Evolutionary conservation across 495 filamentous ascomycete species (phyloP).

Genomic region (Haplographium delicatum): DNA sequence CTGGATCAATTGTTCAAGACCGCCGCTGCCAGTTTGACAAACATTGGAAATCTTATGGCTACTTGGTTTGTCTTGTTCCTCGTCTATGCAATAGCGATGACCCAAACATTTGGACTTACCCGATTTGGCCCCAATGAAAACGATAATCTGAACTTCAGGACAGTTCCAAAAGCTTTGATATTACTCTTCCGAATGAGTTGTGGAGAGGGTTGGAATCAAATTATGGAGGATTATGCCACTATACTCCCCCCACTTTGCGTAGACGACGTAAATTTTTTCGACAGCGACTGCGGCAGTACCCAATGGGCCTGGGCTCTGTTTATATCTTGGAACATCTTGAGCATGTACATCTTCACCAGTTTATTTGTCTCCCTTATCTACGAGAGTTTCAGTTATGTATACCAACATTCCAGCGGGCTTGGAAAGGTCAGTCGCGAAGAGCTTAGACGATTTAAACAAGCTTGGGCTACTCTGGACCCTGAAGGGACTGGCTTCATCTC

Average conservation of each 20-base stretch:
- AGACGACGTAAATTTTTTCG: constrained; percentile 56
- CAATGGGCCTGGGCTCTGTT: constrained; percentile 85
- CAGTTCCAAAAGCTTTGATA: constrained; percentile 88
- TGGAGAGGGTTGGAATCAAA: constrained; percentile 91
- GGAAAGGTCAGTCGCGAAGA: constrained; percentile 86
- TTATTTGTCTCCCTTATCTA: constrained; percentile 98
- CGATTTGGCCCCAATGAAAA: constrained; percentile 70
- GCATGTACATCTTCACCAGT: constrained; percentile 99
- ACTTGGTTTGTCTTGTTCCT: constrained; percentile 97
- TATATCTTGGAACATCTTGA: constrained; percentile 96
- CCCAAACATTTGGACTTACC: constrained; percentile 94
- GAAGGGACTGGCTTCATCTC: constrained; percentile 85
- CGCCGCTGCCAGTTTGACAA: constrained; percentile 86
- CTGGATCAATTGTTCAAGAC: constrained; percentile 99
- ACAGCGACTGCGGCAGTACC: constrained; percentile 89
- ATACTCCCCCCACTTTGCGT: constrained; percentile 75
- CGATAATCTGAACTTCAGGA: constrained; percentile 87
- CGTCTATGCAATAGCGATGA: constrained; percentile 93
- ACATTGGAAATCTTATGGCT: constrained; percentile 87
- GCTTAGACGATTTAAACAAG: constrained; percentile 94
- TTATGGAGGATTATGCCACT: constrained; percentile 94
- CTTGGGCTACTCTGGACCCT: constrained; percentile 93
- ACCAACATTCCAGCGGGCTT: constrained; percentile 84
- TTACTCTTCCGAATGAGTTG: constrained; percentile 87
- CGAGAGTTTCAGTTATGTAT: constrained; percentile 99